These are phyloP conservation scores for Nakazawaea sp. DNA, from an alignment of 805 yeast genomes.

Conservation along the genomic window DNA sequence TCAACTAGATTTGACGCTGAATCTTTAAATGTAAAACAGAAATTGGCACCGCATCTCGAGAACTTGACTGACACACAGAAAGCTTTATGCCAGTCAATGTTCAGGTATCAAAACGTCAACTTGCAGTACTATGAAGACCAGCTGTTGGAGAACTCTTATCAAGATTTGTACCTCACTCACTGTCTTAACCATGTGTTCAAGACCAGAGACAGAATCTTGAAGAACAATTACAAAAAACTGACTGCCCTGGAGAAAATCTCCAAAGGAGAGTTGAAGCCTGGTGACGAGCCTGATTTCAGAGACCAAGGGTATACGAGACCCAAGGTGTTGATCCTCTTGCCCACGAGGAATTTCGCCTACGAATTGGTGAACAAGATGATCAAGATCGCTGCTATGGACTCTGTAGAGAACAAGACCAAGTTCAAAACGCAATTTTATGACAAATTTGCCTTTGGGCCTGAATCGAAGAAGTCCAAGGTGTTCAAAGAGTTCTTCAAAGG, in stretches of 20 bases:
- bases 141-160: conserved; percentile 31
- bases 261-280: conserved; percentile 23
- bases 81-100: conserved; percentile 53
- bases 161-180: conserved; percentile 63
- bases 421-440: conserved; percentile 66
- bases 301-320: conserved; percentile 98
- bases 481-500: conserved; percentile 79
- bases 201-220: conserved; percentile 79
- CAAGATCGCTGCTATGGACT: conserved; percentile 57
- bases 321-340: conserved; percentile 73
- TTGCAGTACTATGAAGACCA: conserved; percentile 47
- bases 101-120: conserved; percentile 66
- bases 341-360: conserved; percentile 76
- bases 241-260: conserved; percentile 26
- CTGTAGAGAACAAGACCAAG: conserved; percentile 74
- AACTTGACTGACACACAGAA: conserved; percentile 31
- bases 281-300: conserved; percentile 52
- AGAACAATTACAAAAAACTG: conserved; percentile 59
- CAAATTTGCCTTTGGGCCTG: conserved; percentile 25
- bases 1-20: conserved; percentile 12
- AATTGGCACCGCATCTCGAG: conserved; percentile 25
- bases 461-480: conserved; percentile 68
- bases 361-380: conserved; percentile 59
- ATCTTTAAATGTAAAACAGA: conserved; percentile 40
- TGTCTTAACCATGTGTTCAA: conserved; percentile 76